phyloP scores from a whole-genome alignment of 1,284 basidiomycete species.

The Cryptococcus floricola region DNA sequence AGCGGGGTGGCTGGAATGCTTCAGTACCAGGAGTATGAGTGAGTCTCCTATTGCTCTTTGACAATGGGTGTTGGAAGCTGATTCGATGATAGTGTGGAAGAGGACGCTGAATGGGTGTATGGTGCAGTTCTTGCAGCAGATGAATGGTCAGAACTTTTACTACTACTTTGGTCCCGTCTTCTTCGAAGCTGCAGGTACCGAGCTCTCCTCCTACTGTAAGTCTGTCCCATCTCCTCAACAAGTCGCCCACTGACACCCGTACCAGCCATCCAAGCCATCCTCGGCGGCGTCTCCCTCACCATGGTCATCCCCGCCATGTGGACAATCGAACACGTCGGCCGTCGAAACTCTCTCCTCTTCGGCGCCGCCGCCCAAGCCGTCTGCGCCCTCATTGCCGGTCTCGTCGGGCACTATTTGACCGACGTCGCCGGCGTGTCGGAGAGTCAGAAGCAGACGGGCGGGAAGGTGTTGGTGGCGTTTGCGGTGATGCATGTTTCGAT shows the following conservation, averaged over 20 bases:
- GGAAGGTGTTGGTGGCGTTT: constrained; percentile 63
- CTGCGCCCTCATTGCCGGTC: constrained; percentile 52
- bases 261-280: constrained; percentile 21
- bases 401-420: constrained; percentile 65
- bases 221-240: neutral
- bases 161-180: constrained; percentile 62
- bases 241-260: neutral
- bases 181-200: constrained; percentile 69
- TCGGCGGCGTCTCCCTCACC: constrained; percentile 30
- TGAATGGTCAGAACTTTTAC: constrained; percentile 51
- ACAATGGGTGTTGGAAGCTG: neutral
- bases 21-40: constrained; percentile 64
- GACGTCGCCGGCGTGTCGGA: constrained; percentile 51
- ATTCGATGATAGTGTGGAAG: constrained; percentile 15
- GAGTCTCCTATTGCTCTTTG: constrained; percentile 1
- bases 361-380: constrained; percentile 61
- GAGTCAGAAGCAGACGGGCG: constrained; percentile 53
- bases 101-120: constrained; percentile 55
- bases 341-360: constrained; percentile 54
- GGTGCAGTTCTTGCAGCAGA: constrained; percentile 74
- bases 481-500: constrained; percentile 71
- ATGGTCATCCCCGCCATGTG: constrained; percentile 41
- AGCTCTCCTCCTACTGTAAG: constrained; percentile 58
- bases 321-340: constrained; percentile 40
- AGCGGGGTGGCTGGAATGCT: constrained; percentile 73